Percentiles rank a stretch among this genome's conserved stretches.
Conservation (phyloP, 2,329 filamentous ascomycete species). For the Fusarium papillatum region DNA sequence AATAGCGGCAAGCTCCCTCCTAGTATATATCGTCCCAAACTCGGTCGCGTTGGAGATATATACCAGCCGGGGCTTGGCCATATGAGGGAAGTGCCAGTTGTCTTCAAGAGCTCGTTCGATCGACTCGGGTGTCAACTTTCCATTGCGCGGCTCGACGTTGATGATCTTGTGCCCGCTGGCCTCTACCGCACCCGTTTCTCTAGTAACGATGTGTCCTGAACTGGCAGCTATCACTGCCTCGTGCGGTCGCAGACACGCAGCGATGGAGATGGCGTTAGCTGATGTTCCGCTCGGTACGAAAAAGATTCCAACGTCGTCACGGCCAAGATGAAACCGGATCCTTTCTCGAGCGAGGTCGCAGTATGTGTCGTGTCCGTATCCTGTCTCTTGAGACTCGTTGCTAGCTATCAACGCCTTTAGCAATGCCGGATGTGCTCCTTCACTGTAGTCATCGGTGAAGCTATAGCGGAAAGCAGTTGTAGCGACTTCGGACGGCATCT, state of each 20-base stretch:
- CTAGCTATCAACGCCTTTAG: constrained; percentile 59
- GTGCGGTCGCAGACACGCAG: constrained; percentile 62
- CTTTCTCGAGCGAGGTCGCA: constrained; percentile 55
- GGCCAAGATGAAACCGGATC: constrained; percentile 54
- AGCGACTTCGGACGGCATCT: constrained; percentile 38
- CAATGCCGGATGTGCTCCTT: constrained; percentile 64
- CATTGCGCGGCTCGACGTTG: constrained; percentile 57
- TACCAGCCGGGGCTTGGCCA: constrained; percentile 64
- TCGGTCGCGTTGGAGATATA: constrained; percentile 67
- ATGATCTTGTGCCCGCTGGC: constrained; percentile 66
- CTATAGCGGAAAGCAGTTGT: constrained; percentile 52
- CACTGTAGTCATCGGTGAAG: constrained; percentile 65
- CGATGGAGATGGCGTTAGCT: constrained; percentile 65
- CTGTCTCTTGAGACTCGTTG: constrained; percentile 59
- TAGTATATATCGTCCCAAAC: constrained; percentile 62
- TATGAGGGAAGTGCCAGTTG: constrained; percentile 65
- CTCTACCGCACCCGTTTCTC: constrained; percentile 65
- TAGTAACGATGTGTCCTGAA: constrained; percentile 62
- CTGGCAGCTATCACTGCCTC: constrained; percentile 65
- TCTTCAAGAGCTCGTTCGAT: constrained; percentile 58
- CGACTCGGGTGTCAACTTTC: constrained; percentile 60
- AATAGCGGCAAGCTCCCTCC: constrained; percentile 56
- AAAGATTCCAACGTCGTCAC: constrained; percentile 59
- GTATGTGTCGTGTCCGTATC: constrained; percentile 62
- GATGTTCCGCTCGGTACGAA: constrained; percentile 66